Base-by-base conservation (phyloP, 495 filamentous ascomycete genomes). In the Penicillium nucicola region DNA sequence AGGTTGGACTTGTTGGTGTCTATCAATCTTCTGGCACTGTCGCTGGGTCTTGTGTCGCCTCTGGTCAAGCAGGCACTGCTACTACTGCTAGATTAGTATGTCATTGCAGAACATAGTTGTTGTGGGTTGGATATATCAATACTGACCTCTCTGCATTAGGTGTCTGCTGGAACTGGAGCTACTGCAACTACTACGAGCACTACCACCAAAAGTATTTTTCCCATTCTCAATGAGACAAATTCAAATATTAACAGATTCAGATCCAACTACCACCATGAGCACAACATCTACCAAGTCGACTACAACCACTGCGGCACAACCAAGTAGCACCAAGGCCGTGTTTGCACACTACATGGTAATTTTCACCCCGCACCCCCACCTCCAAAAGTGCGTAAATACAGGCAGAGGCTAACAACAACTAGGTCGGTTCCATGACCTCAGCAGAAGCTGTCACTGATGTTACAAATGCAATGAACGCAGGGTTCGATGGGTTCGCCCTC, bases 341-440 rank as follows among this genome's bases (percentile, higher is more conserved):
- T 67, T 67, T 50, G 64, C 62, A 0, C 64, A 67, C 48, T 65
- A 67, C 37, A 71, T 72, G 56, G 67, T 68, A 43, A 7, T 4
- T 32, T n/a, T 37, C 9, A 42, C n/a, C n/a, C n/a, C n/a, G n/a
- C n/a, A n/a, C n/a, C n/a, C n/a, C n/a, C 15, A 11, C 15, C 1
- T 36, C 7, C n/a, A n/a, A 10, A 41, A 9, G 2, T 20, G 14
- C 28, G 0, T 18, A 9, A 9, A 28, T 37, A 14, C 8, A 23
- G 17, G 17, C 10, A 42, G 45, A 20, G 8, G 25, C 35, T 52
- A 14, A 53, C 17, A 23, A 1, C 17, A 40, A 33, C 32, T 32
- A 62, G 64, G 53, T 63, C 14, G 62, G 52, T 17, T 42, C 38
- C 11, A 55, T 61, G 12, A 44, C 35, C 14, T 15, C 57, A 14